Base-by-base conservation (phyloP, 768 basidiomycete genomes). In the Kwoniella europaea region DNA sequence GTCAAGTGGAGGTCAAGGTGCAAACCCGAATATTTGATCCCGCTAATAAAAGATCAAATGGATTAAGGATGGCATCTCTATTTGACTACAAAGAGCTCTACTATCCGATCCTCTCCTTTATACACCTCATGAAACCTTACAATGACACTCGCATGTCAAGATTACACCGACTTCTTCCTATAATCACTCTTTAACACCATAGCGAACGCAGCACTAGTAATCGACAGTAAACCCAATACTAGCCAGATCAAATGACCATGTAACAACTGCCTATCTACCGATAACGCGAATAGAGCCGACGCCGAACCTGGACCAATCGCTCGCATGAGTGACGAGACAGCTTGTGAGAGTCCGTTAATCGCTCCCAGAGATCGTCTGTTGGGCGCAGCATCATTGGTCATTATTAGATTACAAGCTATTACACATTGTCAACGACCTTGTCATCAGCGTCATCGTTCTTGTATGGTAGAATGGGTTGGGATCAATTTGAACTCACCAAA, bases 311-410 rank as follows among this genome's bases (percentile, higher is more conserved):
- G 78, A 44, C 78, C 78, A 57, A 79, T 68, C 20, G 71, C 68
- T 29, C 78, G 52, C 50, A 77, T 71, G 10, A 68, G 67, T 0
- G 76, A 79, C 3, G 78, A 74, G 16, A 77, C 63, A 16, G 75
- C 74, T 70, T 79, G 78, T 5, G 78, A 75, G 13, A 68, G 72
- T 63, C 77, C 78, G 58, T 79, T 79, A 69, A 79, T 76, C 2
- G 78, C 71, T 16, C 78, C 78, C 0, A 79, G 54, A 4, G 68
- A 63, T 24, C 68, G 71, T 22, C 71, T 27, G 54, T 70, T 70
- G 6, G 78, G 78, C 6, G 78, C 78, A 22, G 76, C 76, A 52
- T 71, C 71, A 55, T 79, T 79, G 15, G 67, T 68, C 76, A 79
- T 77, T 56, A 79, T 65, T 41, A 79, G 63, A 29, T 79, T 79